A percentile compares a stretch with the other conserved stretches of the same genome.
phyloP scores from a whole-genome alignment of 1,284 basidiomycete species.

The Irpex sp. region DNA sequence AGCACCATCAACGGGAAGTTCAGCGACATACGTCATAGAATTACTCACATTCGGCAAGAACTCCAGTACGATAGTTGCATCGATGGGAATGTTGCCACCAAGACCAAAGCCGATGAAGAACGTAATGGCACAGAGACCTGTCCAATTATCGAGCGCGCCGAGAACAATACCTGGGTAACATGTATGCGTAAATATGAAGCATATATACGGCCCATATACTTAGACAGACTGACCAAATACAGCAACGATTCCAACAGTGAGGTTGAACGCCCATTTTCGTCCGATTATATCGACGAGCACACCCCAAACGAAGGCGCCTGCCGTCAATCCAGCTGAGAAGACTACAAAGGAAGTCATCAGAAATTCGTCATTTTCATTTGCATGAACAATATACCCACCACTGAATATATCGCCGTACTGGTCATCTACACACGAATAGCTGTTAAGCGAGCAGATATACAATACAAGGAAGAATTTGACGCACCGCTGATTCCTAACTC shows the following conservation, averaged over 20 bases:
- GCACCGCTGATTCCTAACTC: slow-evolving; percentile 11
- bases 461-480: neutral
- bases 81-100: slow-evolving; percentile 17
- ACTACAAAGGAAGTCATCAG: neutral
- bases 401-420: slow-evolving; percentile 14
- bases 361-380: neutral
- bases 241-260: slow-evolving; percentile 12
- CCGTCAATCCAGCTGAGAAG: slow-evolving; percentile 15
- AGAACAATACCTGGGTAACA: slow-evolving; percentile 4
- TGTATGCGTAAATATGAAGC: neutral
- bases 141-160: slow-evolving; percentile 7
- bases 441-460: neutral
- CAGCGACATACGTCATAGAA: neutral
- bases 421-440: neutral
- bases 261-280: slow-evolving; percentile 16
- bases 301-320: slow-evolving; percentile 16
- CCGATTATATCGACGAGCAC: slow-evolving; percentile 16
- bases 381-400: neutral
- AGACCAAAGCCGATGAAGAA: slow-evolving; percentile 15
- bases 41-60: slow-evolving; percentile 12
- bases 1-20: neutral
- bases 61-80: slow-evolving; percentile 15
- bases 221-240: slow-evolving; percentile 12
- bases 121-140: slow-evolving; percentile 7
- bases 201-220: slow-evolving; percentile 5